Conservation (phyloP, 2,329 filamentous ascomycete species). For the Phyllosticta ampelicida region DNA sequence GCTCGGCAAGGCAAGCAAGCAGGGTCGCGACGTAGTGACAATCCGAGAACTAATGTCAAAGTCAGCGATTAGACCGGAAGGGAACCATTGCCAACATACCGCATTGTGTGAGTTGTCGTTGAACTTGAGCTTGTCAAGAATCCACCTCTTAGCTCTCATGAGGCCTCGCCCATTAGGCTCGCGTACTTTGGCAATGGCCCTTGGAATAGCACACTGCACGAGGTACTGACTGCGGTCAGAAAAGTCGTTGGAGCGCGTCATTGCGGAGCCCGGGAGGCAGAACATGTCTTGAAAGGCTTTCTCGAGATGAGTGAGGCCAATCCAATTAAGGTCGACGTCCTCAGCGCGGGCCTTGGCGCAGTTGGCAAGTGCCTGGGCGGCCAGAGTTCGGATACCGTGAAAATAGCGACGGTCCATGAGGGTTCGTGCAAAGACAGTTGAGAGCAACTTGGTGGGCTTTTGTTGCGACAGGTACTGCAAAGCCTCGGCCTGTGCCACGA, state of each 20-base stretch:
- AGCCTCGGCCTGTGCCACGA: slow-evolving; percentile 71
- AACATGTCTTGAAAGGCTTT: slow-evolving; percentile 82
- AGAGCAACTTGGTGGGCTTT: slow-evolving; percentile 66
- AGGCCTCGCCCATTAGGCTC: slow-evolving; percentile 68
- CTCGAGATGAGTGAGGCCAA: slow-evolving; percentile 74
- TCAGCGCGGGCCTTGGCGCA: slow-evolving; percentile 49
- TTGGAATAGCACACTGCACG: slow-evolving; percentile 72
- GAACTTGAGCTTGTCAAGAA: slow-evolving; percentile 80
- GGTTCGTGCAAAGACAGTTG: slow-evolving; percentile 80
- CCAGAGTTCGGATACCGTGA: slow-evolving; percentile 80
- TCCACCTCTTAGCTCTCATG: slow-evolving; percentile 65
- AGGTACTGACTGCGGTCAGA: slow-evolving; percentile 74
- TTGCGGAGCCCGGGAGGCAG: slow-evolving; percentile 66
- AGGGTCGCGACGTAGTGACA: slow-evolving; percentile 78
- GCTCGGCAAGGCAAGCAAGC: slow-evolving; percentile 52
- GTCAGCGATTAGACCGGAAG: slow-evolving; percentile 11
- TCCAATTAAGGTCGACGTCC: slow-evolving; percentile 53
- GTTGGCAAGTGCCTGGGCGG: slow-evolving; percentile 64
- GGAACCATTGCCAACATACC: slow-evolving; percentile 17
- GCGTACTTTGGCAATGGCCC: slow-evolving; percentile 67
- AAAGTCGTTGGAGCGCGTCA: slow-evolving; percentile 85
- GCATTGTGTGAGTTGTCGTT: slow-evolving; percentile 88
- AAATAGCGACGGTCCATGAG: slow-evolving; percentile 89
- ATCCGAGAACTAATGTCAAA: slow-evolving; percentile 57
- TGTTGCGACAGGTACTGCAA: slow-evolving; percentile 63